Percentiles rank a stretch among this genome's conserved stretches.
phyloP scores from a whole-genome alignment of 2,329 filamentous ascomycete genomes.

The Neonectria magnoliae region DNA sequence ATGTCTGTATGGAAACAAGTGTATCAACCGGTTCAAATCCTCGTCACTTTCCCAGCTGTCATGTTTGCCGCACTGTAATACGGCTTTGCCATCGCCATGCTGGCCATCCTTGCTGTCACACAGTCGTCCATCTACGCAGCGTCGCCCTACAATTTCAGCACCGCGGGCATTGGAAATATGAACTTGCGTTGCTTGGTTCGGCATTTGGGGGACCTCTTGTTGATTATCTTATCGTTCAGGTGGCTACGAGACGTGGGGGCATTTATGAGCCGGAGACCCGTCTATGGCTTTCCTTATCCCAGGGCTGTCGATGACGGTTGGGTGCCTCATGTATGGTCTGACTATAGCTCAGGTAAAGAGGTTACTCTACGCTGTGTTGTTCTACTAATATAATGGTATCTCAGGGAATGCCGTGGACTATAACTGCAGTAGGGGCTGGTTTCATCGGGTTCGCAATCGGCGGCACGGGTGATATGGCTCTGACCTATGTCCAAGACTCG shows the following conservation, averaged over 20 bases:
- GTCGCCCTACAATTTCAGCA: slow-evolving; percentile 29
- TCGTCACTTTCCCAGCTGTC: slow-evolving; percentile 13
- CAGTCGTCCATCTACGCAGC: slow-evolving; percentile 16
- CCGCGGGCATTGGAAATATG: slow-evolving; percentile 32
- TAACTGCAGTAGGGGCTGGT: slow-evolving; percentile 29
- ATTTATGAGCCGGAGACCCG: slow-evolving; percentile 35
- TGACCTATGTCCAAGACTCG: slow-evolving; percentile 34
- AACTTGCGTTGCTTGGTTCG: slow-evolving; percentile 25
- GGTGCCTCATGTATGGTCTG: slow-evolving; percentile 33
- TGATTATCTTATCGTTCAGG: slow-evolving; percentile 27
- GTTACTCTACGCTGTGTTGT: rapidly evolving
- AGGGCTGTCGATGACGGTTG: slow-evolving; percentile 26
- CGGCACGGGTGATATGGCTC: slow-evolving; percentile 29
- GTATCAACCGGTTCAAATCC: slow-evolving; percentile 16
- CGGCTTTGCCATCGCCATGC: slow-evolving; percentile 31
- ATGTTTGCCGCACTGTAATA: slow-evolving; percentile 24
- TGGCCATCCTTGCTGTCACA: slow-evolving; percentile 29
- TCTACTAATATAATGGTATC: not conserved
- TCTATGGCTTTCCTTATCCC: slow-evolving; percentile 29
- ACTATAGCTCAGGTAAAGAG: slow-evolving; percentile 26
- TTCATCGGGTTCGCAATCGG: slow-evolving; percentile 35
- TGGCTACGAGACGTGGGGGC: slow-evolving; percentile 26
- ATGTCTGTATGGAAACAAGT: slow-evolving; percentile 1
- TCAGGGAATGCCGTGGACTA: slow-evolving; percentile 35
- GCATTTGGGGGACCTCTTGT: slow-evolving; percentile 25